phyloP scores from a whole-genome alignment of 495 filamentous ascomycete genomes.

The Aspergillus coremiiformis region DNA sequence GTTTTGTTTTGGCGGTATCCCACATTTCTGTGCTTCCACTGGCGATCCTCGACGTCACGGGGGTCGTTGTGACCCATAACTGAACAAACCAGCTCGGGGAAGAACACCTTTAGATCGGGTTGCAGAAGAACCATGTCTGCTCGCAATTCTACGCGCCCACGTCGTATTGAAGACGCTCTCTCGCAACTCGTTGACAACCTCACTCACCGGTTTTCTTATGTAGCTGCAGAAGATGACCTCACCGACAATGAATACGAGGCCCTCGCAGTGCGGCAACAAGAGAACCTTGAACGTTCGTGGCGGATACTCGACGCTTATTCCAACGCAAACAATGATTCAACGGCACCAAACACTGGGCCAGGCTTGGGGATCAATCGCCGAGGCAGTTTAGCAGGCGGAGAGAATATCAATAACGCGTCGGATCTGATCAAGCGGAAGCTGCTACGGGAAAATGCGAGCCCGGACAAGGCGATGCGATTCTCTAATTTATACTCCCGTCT shows the following conservation, averaged over 20 bases:
- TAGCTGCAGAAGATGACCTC: constrained; percentile 28
- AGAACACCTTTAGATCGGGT: background rate
- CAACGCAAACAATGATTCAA: constrained; percentile 21
- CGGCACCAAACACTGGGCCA: constrained; percentile 19
- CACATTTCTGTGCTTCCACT: background rate
- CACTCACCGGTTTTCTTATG: constrained; percentile 32
- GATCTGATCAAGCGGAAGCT: constrained; percentile 87
- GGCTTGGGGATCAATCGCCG: constrained; percentile 20
- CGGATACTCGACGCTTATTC: constrained; percentile 30
- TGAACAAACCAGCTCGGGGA: background rate
- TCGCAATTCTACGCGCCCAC: constrained; percentile 30
- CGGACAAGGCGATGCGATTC: constrained; percentile 81
- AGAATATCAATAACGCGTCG: constrained; percentile 77
- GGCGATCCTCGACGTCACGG: background rate
- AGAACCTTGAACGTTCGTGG: constrained; percentile 40
- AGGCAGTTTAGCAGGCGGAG: constrained; percentile 30
- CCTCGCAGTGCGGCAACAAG: constrained; percentile 32
- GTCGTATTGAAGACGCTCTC: constrained; percentile 50
- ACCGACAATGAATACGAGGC: constrained; percentile 39
- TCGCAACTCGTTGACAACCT: constrained; percentile 48
- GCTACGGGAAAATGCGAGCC: constrained; percentile 61
- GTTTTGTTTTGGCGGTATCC: background rate
- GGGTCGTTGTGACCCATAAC: background rate
- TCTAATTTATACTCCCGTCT: constrained; percentile 82
- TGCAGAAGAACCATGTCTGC: constrained; percentile 27